phyloP scores from a whole-genome alignment of 257 asterid genomes.

The Sherardia arvensis region DNA sequence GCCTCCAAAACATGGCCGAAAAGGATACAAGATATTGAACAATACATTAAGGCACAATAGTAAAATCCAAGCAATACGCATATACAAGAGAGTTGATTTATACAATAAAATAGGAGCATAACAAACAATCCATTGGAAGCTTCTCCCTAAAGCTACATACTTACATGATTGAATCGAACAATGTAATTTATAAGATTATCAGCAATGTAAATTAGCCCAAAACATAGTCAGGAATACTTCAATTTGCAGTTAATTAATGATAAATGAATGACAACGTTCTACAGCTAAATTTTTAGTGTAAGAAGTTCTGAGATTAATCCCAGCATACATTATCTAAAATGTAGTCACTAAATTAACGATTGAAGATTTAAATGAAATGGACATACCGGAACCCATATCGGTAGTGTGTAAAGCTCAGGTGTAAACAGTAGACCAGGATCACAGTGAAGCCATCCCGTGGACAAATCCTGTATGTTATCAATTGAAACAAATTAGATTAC shows the following conservation, averaged over 20 bases:
- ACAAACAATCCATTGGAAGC: not conserved
- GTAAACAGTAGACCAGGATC: slow-evolving; percentile 81
- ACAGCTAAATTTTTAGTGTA: not conserved
- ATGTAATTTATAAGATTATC: not conserved
- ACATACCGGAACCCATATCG: slow-evolving; percentile 79
- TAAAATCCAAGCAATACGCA: not conserved
- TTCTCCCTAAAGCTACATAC: not conserved
- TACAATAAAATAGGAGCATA: not conserved
- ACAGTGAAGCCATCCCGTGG: slow-evolving; percentile 92
- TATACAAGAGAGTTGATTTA: not conserved
- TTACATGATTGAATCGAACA: not conserved
- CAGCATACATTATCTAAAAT: not conserved
- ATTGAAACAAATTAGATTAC: slow-evolving; percentile 8
- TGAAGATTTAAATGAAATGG: not conserved
- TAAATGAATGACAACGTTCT: not conserved
- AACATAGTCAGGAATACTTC: not conserved
- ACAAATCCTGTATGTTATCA: slow-evolving; percentile 57
- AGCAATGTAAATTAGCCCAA: not conserved
- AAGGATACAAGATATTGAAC: not conserved
- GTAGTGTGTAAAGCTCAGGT: slow-evolving; percentile 61
- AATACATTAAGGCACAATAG: not conserved
- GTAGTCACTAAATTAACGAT: not conserved
- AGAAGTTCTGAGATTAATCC: not conserved
- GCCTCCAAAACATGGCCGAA: slow-evolving; percentile 1
- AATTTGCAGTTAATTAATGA: not conserved